Base-by-base conservation (phyloP, 2,329 filamentous ascomycete species). In the Sclerotinia minor region DNA sequence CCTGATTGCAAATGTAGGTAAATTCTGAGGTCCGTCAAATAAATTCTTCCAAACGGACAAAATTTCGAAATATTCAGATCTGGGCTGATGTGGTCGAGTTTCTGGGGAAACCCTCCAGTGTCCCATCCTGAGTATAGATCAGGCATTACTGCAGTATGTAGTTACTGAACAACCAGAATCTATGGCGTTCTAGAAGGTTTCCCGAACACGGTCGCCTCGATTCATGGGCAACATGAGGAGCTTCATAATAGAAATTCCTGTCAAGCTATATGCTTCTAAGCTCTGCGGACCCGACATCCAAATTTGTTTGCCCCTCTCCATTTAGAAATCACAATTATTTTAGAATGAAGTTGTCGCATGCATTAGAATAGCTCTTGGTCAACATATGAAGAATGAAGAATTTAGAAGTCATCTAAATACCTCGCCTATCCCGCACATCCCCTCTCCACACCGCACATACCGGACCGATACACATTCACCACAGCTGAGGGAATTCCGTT, bases 231-330 rank as follows among this genome's bases (percentile, higher is more conserved):
- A 13, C 29, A 50, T 19, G 58, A 21, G 45, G 35, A 35, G 35
- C 35, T 35, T 35, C 32, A 61, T 49, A n/a, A 61, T 50, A 9
- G n/a, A 50, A 45, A 47, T 61, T 21, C 29, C 49, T 50, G n/a
- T 15, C 6, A 11, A 49, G 7, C 49, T 38, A 49, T 49, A 11
- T 60, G 32, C 41, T 47, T 47, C 57, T 60, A 32, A 60, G 57
- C 57, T 47, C 21, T 11, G 44, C 13, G n/a, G n/a, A 41, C 21
- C 32, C 35, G 54, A 8, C 19, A 57, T 38, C 24, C 32, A 57
- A 15, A 38, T 3, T 38, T 38, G 53, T 21, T 35, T 60, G 24
- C n/a, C 32, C 41, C 32, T 47, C 26, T 47, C 19, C 26, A n/a
- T 35, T 60, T 19, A 29, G 21, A n/a, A 29, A 21, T 54, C 32